Conservation (phyloP, 768 basidiomycete species). For the Tephrocybe sp. region DNA sequence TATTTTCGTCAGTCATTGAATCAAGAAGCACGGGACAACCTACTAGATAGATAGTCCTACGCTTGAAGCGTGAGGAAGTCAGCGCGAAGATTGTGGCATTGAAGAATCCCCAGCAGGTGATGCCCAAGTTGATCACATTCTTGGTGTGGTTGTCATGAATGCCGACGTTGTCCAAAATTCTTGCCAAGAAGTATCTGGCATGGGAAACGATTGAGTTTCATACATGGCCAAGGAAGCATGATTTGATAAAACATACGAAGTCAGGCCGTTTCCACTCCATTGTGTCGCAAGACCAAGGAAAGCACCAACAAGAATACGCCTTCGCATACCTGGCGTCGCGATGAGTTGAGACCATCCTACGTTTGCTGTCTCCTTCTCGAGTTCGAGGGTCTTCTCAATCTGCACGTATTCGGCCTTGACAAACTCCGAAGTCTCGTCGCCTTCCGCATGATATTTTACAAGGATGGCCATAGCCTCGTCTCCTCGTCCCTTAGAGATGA, state of each 20-base stretch:
- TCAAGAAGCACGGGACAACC: constrained; percentile 13
- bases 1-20: not conserved
- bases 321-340: constrained; percentile 50
- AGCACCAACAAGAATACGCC: constrained; percentile 45
- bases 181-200: constrained; percentile 53
- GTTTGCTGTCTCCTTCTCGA: constrained; percentile 48
- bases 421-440: constrained; percentile 51
- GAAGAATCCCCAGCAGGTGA: constrained; percentile 55
- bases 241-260: constrained; percentile 31
- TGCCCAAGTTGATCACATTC: constrained; percentile 57
- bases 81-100: constrained; percentile 54
- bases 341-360: constrained; percentile 48
- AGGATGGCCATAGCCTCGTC: constrained; percentile 49
- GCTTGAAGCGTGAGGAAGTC: constrained; percentile 44
- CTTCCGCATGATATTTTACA: constrained; percentile 61
- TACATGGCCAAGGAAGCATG: not conserved
- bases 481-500: constrained; percentile 54
- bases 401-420: constrained; percentile 58
- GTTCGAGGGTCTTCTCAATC: constrained; percentile 54
- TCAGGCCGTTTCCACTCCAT: constrained; percentile 65
- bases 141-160: constrained; percentile 49
- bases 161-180: constrained; percentile 53
- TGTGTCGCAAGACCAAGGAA: constrained; percentile 60
- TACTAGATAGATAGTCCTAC: constrained; percentile 51
- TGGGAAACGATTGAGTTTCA: not conserved